Conservation (phyloP, 2,329 filamentous ascomycete species). For the Fusarium sp. region DNA sequence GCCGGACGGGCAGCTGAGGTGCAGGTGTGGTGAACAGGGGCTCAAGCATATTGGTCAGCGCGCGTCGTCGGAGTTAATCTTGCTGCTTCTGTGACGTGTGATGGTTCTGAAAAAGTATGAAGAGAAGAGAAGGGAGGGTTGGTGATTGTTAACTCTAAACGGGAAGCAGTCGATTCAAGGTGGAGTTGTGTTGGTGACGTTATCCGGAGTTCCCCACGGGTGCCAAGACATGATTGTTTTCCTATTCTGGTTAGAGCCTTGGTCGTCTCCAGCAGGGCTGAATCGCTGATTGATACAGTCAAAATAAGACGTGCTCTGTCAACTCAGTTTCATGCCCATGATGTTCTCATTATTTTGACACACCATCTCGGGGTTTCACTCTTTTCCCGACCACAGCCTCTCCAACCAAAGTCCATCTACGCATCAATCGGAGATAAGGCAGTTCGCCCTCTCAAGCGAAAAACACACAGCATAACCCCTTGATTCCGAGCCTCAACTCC, state of each 20-base stretch:
- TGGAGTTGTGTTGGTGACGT: neutral
- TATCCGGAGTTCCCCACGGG: conserved; percentile 8
- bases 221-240: conserved; percentile 41
- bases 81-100: no score
- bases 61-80: neutral
- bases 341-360: neutral
- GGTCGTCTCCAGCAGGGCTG: neutral
- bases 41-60: conserved; percentile 24
- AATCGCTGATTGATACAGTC: neutral
- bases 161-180: conserved; percentile 21
- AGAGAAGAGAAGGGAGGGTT: neutral
- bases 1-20: neutral
- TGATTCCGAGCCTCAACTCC: neutral
- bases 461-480: neutral
- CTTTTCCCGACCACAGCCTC: neutral
- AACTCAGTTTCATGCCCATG: fast-evolving
- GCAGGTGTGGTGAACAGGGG: conserved; percentile 12
- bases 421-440: neutral
- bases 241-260: conserved; percentile 38
- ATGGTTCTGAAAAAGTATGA: no score
- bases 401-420: neutral
- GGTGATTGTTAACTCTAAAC: conserved; percentile 26
- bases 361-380: neutral
- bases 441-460: neutral
- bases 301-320: neutral